Evolutionary conservation across 148 eudicot species (phyloP).

Genomic region (Rhododendron simsii): DNA sequence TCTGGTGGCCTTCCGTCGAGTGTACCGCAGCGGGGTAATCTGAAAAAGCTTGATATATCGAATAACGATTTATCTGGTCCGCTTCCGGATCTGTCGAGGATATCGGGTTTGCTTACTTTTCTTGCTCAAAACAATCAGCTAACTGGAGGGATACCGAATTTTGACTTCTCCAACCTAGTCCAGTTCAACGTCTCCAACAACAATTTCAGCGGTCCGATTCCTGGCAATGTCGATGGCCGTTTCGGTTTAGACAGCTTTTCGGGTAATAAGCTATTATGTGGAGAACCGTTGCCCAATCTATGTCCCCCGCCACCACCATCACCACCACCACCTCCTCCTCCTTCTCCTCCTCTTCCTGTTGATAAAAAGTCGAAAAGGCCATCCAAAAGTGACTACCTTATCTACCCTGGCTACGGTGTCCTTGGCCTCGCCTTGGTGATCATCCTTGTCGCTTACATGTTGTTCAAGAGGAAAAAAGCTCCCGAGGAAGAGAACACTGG

Average conservation of each 20-base stretch:
- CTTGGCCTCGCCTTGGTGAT: conserved; percentile 20
- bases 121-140: conserved; percentile 32
- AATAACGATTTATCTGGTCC: conserved; percentile 25
- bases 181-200: conserved; percentile 42
- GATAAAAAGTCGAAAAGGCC: conserved; percentile 1
- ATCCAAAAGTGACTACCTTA: conserved; percentile 6
- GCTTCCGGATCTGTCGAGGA: conserved; percentile 32
- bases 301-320: conserved; percentile 17
- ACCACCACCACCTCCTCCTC: neutral
- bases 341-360: neutral
- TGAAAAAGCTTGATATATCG: conserved; percentile 37
- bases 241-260: conserved; percentile 27
- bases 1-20: conserved; percentile 30
- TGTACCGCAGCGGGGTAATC: conserved; percentile 20
- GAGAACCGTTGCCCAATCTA: conserved; percentile 21
- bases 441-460: conserved; percentile 8
- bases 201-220: conserved; percentile 35
- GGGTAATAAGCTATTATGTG: conserved; percentile 45
- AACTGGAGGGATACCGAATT: conserved; percentile 26
- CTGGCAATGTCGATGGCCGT: conserved; percentile 13
- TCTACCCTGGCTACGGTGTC: conserved; percentile 24
- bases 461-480: conserved; percentile 13
- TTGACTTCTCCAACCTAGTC: conserved; percentile 26
- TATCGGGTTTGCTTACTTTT: conserved; percentile 36
- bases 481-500: neutral